Percentiles rank a stretch among this genome's conserved stretches.
Conservation (phyloP, 208 protist genomes). For the Histomonas meleagridis region DNA sequence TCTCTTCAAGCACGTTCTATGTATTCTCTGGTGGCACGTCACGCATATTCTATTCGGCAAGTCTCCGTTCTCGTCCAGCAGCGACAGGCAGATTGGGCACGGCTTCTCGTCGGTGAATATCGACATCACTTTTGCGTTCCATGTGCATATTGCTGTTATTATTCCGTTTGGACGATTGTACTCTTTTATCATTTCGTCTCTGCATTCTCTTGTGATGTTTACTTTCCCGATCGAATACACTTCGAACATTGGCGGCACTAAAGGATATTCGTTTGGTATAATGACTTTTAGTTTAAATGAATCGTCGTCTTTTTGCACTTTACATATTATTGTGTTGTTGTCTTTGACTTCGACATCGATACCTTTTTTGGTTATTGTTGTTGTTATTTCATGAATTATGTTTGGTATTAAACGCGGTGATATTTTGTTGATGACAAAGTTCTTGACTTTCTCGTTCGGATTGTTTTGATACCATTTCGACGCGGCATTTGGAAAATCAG, state of each 20-base stretch:
- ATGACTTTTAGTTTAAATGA: background rate
- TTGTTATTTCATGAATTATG: background rate
- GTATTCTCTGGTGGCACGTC: background rate
- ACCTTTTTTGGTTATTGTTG: background rate
- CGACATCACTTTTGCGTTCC: background rate
- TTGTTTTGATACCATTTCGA: background rate
- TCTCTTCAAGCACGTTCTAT: background rate
- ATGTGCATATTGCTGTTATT: background rate
- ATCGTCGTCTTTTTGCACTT: background rate
- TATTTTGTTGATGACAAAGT: background rate
- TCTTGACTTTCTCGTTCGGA: background rate
- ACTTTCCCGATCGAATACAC: background rate
- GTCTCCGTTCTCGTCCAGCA: background rate
- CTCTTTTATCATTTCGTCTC: constrained; percentile 5
- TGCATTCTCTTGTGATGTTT: background rate
- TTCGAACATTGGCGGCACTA: background rate
- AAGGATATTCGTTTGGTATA: background rate
- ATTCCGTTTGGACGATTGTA: background rate
- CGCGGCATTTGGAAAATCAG: background rate
- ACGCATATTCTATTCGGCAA: background rate
- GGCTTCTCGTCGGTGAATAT: background rate
- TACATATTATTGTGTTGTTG: background rate
- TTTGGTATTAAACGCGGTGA: background rate
- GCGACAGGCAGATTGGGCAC: constrained; percentile 2
- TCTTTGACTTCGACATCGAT: background rate